Base-by-base conservation (phyloP, 78 protist species). In the Dictyostelium intermedium region DNA sequence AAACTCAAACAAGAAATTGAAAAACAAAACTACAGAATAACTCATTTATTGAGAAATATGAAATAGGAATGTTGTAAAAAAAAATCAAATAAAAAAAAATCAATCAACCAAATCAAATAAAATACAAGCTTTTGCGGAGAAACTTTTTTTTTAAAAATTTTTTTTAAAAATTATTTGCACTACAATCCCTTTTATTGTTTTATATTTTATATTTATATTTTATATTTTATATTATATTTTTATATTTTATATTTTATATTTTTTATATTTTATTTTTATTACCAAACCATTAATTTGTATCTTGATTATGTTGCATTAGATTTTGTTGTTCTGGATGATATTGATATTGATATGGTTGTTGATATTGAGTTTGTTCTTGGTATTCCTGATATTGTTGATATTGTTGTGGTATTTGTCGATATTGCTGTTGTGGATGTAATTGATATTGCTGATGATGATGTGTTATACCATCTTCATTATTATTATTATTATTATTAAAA, bases 381-480 rank as follows among this genome's bases (percentile, higher is more conserved):
- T 39, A 23, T 35, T 76, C 20, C 30, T 76, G 82, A 76, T 76
- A 37, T 76, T 76, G 82, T 20, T 60, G 70, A 14, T 60, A 20
- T 63, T 25, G 73, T 25, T 63, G 73, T 63, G 6, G 16, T 63
- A 8, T 25, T n/a, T 63, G 32, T 25, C 5, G 34, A 16, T 61
- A n/a, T 8, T n/a, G 70, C 32, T n/a, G n/a, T 77, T 73, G 80
- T 7, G 34, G 23, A 30, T 35, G 80, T 34, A n/a, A 25, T 35
- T 73, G 80, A 30, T 30, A 14, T 35, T 73, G 80, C n/a, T 73
- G 80, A 34, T 73, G 80, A 73, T 73, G 53, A 73, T 73, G 37
- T 73, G 47, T 35, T 73, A 35, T 73, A 63, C 32, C 73, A 63
- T 63, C 73, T 63, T 34, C 73, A 63, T 63, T 73, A 14, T 73